These are phyloP conservation scores for Alternaria ethzedia DNA, from an alignment of 2,329 filamentous ascomycete species.

Conservation along the genomic window DNA sequence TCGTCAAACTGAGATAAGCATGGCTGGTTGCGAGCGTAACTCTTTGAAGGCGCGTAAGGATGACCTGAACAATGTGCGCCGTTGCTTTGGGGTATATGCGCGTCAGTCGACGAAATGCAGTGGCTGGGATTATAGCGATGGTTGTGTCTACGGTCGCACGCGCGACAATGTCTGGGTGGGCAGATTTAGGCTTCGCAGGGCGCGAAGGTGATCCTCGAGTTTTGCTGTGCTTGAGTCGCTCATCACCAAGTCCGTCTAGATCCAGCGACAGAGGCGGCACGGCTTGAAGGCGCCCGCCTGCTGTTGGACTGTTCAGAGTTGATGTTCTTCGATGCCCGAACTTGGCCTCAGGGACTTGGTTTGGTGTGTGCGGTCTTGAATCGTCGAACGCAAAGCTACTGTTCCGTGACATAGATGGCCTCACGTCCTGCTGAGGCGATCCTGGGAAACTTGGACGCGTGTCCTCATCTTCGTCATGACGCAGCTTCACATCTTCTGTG, in stretches of 20 bases:
- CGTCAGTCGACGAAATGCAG: slow-evolving; percentile 90
- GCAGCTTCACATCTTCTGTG: slow-evolving; percentile 89
- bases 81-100: slow-evolving; percentile 95
- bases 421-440: slow-evolving; percentile 28
- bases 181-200: slow-evolving; percentile 67
- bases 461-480: slow-evolving; percentile 72
- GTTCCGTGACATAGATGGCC: slow-evolving; percentile 32
- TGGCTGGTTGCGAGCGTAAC: slow-evolving; percentile 95
- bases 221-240: slow-evolving; percentile 29
- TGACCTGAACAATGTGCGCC: slow-evolving; percentile 96
- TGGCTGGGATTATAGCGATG: slow-evolving; percentile 96
- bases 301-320: slow-evolving; percentile 44
- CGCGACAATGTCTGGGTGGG: slow-evolving; percentile 96
- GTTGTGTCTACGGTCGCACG: slow-evolving; percentile 95
- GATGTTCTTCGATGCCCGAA: slow-evolving; percentile 37
- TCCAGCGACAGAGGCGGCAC: slow-evolving; percentile 82
- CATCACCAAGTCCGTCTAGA: slow-evolving; percentile 30
- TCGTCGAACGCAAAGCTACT: slow-evolving; percentile 42
- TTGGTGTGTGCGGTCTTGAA: slow-evolving; percentile 41
- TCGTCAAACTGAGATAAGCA: slow-evolving; percentile 89
- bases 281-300: slow-evolving; percentile 53
- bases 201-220: slow-evolving; percentile 33
- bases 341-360: slow-evolving; percentile 24
- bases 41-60: slow-evolving; percentile 89
- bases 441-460: slow-evolving; percentile 34